phyloP scores from a whole-genome alignment of 495 filamentous ascomycete species.

The Annulohypoxylon moriforme region DNA sequence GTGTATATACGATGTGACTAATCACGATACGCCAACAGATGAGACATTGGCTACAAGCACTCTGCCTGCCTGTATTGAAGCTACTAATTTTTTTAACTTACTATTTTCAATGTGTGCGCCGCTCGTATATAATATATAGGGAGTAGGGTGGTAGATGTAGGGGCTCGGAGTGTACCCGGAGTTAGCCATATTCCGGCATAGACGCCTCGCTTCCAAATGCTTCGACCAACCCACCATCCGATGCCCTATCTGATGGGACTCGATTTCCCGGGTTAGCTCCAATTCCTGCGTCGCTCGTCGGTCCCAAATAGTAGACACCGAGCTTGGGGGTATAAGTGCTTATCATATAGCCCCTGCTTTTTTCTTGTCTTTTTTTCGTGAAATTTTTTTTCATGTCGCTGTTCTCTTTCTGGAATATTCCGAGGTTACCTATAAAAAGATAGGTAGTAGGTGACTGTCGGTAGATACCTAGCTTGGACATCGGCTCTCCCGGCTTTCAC shows the following conservation, averaged over 20 bases:
- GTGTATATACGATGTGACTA: slow-evolving; percentile 30
- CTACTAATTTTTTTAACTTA: background rate
- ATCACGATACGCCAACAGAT: slow-evolving; percentile 35
- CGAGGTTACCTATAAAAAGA: background rate
- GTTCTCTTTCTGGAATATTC: background rate
- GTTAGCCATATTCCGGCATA: background rate
- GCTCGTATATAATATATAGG: slow-evolving; percentile 4
- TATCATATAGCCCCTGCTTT: background rate
- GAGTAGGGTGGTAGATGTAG: too few relatives aligned
- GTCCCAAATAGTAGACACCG: background rate
- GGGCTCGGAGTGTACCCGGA: background rate
- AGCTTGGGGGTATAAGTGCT: background rate
- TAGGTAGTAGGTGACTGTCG: background rate
- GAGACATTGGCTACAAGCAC: slow-evolving; percentile 20
- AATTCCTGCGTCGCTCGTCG: background rate
- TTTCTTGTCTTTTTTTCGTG: background rate
- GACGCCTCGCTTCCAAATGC: background rate
- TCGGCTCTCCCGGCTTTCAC: slow-evolving; percentile 9
- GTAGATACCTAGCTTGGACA: background rate
- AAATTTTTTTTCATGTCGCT: background rate
- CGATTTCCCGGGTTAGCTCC: background rate
- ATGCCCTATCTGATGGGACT: background rate
- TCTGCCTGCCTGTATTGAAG: background rate
- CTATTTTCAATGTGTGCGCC: background rate
- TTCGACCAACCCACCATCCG: background rate